phyloP scores from a whole-genome alignment of 179 eudicot species.

The Camellia oleifera region DNA sequence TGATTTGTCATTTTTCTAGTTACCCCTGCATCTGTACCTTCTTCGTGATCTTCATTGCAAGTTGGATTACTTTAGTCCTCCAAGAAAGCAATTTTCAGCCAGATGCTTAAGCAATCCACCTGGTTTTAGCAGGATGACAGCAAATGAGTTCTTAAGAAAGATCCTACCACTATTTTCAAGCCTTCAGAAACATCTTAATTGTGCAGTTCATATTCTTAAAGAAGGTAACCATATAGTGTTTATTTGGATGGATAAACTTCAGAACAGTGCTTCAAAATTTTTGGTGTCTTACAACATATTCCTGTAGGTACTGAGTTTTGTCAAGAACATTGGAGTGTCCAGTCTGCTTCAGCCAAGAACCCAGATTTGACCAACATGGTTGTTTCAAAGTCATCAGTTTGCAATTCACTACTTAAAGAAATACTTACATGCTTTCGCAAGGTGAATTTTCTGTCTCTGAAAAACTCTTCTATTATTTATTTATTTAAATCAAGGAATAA shows the following conservation, averaged over 20 bases:
- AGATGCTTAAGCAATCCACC: slow-evolving; percentile 30
- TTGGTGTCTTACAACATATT: slow-evolving; percentile 6
- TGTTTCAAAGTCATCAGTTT: slow-evolving; percentile 32
- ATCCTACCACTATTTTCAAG: slow-evolving; percentile 37
- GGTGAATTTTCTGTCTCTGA: slow-evolving; percentile 25
- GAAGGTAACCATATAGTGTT: slow-evolving; percentile 27
- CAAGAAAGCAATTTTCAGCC: slow-evolving; percentile 29
- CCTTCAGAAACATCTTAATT: slow-evolving; percentile 38
- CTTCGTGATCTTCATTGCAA: slow-evolving; percentile 49
- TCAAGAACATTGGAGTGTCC: slow-evolving; percentile 48
- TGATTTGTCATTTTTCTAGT: slow-evolving; percentile 26
- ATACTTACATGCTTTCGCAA: slow-evolving; percentile 44
- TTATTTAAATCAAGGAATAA: not conserved
- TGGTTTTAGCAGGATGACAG: slow-evolving; percentile 28
- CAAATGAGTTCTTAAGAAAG: slow-evolving; percentile 35
- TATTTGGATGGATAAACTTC: slow-evolving; percentile 14
- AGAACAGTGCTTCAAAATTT: not conserved
- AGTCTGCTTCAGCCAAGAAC: slow-evolving; percentile 38
- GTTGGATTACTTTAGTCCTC: slow-evolving; percentile 35
- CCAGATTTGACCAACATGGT: slow-evolving; percentile 34
- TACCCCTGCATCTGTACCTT: slow-evolving; percentile 53
- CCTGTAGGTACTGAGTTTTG: slow-evolving; percentile 39
- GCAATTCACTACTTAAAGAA: slow-evolving; percentile 38
- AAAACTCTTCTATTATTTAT: not conserved
- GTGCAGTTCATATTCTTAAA: slow-evolving; percentile 36